Conservation (phyloP, 2,329 filamentous ascomycete species). For the Phaeomoniella chlamydospora region DNA sequence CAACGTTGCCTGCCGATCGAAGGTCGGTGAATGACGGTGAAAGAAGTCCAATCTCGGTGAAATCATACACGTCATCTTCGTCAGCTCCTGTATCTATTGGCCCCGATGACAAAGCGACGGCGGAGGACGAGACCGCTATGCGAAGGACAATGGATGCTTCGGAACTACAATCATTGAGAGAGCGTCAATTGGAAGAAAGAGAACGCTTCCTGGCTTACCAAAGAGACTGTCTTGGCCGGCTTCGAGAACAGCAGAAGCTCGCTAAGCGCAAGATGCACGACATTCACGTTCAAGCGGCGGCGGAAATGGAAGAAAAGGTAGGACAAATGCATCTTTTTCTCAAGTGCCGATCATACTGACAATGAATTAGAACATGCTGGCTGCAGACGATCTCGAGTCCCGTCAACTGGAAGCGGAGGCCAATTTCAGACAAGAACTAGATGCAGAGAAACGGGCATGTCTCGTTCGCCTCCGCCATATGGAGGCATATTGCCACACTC, state of each 20-base stretch:
- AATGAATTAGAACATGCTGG: slow-evolving; percentile 18
- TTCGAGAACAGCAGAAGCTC: slow-evolving; percentile 7
- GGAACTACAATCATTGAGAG: slow-evolving; percentile 8
- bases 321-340: slow-evolving; percentile 2
- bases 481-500: slow-evolving; percentile 29
- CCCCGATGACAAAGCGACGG: slow-evolving; percentile 4
- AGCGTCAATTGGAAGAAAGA: slow-evolving; percentile 11
- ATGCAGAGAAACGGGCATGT: slow-evolving; percentile 25
- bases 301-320: slow-evolving; percentile 24
- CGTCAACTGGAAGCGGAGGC: slow-evolving; percentile 28
- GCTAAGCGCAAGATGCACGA: slow-evolving; percentile 14
- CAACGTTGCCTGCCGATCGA: slow-evolving; percentile 5
- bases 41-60: slow-evolving; percentile 7
- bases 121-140: slow-evolving; percentile 7
- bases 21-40: slow-evolving; percentile 3
- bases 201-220: slow-evolving; percentile 11
- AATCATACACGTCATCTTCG: slow-evolving; percentile 10
- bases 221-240: slow-evolving; percentile 5
- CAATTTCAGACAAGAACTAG: slow-evolving; percentile 27
- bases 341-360: too few relatives aligned
- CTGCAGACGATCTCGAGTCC: slow-evolving; percentile 23
- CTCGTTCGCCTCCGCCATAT: slow-evolving; percentile 30
- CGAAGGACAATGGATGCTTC: slow-evolving; percentile 9
- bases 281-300: slow-evolving; percentile 16
- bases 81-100: slow-evolving; percentile 4